Evolutionary conservation across 257 asterid species (phyloP), one percentile per base, ranked within the genome.

Genomic region (Nicotiana obtusifolia): DNA sequence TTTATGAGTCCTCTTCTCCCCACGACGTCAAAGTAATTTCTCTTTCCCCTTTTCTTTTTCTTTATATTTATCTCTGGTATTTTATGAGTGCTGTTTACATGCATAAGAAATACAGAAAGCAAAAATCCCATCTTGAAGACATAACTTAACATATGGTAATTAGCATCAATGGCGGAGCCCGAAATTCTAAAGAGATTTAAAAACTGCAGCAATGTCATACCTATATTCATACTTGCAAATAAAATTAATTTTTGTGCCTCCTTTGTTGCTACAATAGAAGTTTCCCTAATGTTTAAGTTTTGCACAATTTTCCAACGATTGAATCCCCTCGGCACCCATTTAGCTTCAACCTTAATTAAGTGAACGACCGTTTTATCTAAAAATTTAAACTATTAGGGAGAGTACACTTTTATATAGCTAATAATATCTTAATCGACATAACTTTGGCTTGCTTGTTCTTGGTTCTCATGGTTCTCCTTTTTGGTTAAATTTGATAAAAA

Each of bases 21-120:
- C 44, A 82, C 17, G 81, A 33, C 37, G 47, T 60, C 11, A 76
- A 44, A 78, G 84, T 82, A 76, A 75, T 82, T 75, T 75, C 54
- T 16, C 14, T 41, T 59, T 19, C n/a, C 28, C 37, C 7, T 37
- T n/a, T 26, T 22, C 9, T 2, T 66, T 41, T 53, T 57, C 2
- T 19, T 62, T 62, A 4, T 26, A 5, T 62, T 26, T 61, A 11
- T 24, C 17, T 62, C 4, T 60, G 33, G 30, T 15, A 3, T 3
- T 61, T 10, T 41, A 7, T 41, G 47, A n/a, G n/a, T 41, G 47
- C 1, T 37, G 47, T 37, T 7, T 37, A 37, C 56, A 49, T 49
- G 56, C 16, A 49, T 49, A 11, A 11, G 56, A 14, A 5, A 49
- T 49, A 49, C 30, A 49, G 56, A 49, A 26, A 22, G 68, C 13